Evolutionary conservation across 768 basidiomycete species (phyloP), one percentile per base, ranked within the genome.

Genomic region (Obba rivulosa): DNA sequence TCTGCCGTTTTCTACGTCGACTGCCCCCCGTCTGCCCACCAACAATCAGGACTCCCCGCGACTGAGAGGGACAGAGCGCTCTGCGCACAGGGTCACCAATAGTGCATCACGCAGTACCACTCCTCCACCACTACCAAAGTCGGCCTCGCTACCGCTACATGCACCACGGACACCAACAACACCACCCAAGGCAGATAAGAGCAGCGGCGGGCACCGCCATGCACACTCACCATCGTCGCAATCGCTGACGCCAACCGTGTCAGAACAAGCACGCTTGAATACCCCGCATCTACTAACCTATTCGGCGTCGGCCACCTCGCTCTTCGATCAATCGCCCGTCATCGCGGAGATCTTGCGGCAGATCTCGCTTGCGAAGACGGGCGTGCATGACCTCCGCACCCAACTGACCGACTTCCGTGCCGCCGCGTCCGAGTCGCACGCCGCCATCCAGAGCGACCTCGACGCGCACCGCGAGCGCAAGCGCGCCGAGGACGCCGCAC

Each of bases 61-160:
- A 53, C 62, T 81, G 28, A 45, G 60, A 36, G 54, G 48, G 14
- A 49, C 58, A 8, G 58, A 59, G 45, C 55, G 58, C 8, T 46
- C 57, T 11, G 20, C 55, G 23, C 50, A 60, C 43, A 51, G 59
- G 46, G 45, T 52, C 67, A 77, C 55, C 80, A 80, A 68, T 75
- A 78, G 41, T 78, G 62, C 75, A 20, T 66, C 70, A 22, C 79
- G 87, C 48, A 87, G 78, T 61, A 78, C 77, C n/a, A 81, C 85
- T 0, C 89, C 90, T 1, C 90, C 90, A 1, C 90, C 89, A 31
- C 72, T 91, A 17, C 89, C 89, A 21, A 87, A 91, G 67, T 85
- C 88, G 3, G 89, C 76, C 14, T 84, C 85, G 11, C 66, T 92
- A 2, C 89, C 89, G 41, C 66, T 92, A 53, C 89, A 92, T 62